Conservation (phyloP, 2,329 filamentous ascomycete genomes). For the Epichloe sylvatica region DNA sequence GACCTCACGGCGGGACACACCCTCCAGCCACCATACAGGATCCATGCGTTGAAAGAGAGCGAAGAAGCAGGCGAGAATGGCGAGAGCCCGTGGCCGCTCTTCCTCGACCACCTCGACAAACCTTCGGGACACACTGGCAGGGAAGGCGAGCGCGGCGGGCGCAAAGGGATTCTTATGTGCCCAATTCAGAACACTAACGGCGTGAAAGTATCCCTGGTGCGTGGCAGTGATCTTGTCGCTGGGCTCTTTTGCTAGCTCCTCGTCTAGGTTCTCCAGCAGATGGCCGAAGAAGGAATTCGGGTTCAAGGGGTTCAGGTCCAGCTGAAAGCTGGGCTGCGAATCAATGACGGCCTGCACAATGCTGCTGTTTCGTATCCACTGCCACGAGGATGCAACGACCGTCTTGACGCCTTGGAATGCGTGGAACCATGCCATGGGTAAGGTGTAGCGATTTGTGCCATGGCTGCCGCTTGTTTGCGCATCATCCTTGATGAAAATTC, state of each 20-base stretch:
- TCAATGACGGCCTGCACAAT: conserved; percentile 49
- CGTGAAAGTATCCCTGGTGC: conserved; percentile 45
- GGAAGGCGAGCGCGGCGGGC: conserved; percentile 46
- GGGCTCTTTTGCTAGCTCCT: conserved; percentile 32
- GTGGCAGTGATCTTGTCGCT: conserved; percentile 18
- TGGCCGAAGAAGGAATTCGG: conserved; percentile 45
- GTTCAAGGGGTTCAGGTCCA: conserved; percentile 40
- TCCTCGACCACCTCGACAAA: conserved; percentile 47
- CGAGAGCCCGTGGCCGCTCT: conserved; percentile 46
- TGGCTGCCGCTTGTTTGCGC: conserved; percentile 21
- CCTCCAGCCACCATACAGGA: conserved; percentile 54
- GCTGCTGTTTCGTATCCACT: conserved; percentile 44
- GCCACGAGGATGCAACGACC: conserved; percentile 50
- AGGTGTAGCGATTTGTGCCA: conserved; percentile 32
- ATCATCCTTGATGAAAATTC: conserved; percentile 48
- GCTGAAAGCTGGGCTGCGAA: conserved; percentile 46
- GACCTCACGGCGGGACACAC: conserved; percentile 51
- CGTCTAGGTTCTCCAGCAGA: conserved; percentile 42
- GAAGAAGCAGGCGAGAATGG: conserved; percentile 53
- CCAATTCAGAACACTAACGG: conserved; percentile 54
- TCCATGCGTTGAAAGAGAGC: conserved; percentile 49
- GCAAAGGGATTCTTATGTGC: conserved; percentile 46
- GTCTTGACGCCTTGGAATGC: conserved; percentile 55
- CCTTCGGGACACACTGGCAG: conserved; percentile 47
- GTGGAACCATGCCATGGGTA: conserved; percentile 53